Percentiles rank a stretch among this genome's conserved stretches.
These are phyloP conservation scores for Holtermanniella nyarrowii DNA, from an alignment of 768 basidiomycete genomes.

Conservation along the genomic window DNA sequence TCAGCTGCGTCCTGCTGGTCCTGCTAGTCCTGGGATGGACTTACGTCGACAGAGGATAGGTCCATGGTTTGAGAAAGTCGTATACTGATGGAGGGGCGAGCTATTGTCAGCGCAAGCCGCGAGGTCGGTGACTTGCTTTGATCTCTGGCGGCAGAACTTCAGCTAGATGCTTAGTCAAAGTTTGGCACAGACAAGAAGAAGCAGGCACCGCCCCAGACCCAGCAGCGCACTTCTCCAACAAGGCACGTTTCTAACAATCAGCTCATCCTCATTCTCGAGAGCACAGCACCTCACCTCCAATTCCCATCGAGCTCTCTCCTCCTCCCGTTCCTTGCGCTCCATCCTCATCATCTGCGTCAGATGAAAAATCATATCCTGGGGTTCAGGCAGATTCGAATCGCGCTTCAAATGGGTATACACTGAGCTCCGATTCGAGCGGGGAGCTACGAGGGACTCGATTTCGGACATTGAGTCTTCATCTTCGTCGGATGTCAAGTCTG, in stretches of 20 bases:
- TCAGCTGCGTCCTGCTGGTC: too few species aligned
- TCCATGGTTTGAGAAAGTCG: neutral
- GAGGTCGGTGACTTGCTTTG: too few species aligned
- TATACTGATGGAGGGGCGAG: neutral
- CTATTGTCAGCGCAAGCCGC: neutral
- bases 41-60: neutral
- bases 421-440: too few species aligned
- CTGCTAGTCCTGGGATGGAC: too few species aligned
- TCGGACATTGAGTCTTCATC: too few species aligned
- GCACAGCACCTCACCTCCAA: neutral
- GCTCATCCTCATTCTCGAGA: neutral
- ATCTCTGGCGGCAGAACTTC: neutral
- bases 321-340: neutral
- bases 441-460: too few species aligned
- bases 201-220: too few species aligned
- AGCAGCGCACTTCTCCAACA: too few species aligned
- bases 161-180: neutral
- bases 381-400: neutral
- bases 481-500: too few species aligned
- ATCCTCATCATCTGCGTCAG: neutral
- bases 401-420: neutral
- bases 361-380: neutral
- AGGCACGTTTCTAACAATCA: too few species aligned
- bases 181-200: neutral
- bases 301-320: neutral